Percentiles rank a stretch among this genome's conserved stretches.
Conservation (phyloP, 2,329 filamentous ascomycete species). For the Diaporthe nobilis region DNA sequence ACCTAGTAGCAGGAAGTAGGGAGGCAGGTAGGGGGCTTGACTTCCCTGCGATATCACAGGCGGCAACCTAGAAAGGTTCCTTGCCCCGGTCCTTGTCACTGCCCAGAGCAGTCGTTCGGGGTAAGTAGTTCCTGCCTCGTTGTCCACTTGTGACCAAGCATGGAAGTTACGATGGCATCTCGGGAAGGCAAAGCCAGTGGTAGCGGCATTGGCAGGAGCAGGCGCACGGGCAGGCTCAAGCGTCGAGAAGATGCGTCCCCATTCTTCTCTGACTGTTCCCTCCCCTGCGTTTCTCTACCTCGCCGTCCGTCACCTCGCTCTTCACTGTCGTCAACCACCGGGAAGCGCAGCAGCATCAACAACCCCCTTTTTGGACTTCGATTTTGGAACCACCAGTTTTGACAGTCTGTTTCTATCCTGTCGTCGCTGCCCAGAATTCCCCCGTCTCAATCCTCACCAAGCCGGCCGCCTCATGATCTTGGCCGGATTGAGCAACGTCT, state of each 20-base stretch:
- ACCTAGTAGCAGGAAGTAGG: neutral
- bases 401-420: conserved; percentile 32
- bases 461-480: neutral
- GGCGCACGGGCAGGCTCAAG: neutral
- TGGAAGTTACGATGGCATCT: neutral
- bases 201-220: neutral
- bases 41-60: no score
- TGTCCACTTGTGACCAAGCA: neutral
- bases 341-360: neutral
- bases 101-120: neutral
- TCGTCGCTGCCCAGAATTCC: neutral
- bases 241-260: neutral
- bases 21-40: neutral
- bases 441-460: neutral
- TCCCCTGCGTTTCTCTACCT: neutral
- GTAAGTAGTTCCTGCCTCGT: neutral
- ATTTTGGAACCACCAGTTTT: conserved; percentile 43
- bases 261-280: neutral
- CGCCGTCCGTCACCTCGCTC: conserved; percentile 10
- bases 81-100: neutral
- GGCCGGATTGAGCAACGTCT: conserved; percentile 5
- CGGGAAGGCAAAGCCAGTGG: neutral
- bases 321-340: neutral
- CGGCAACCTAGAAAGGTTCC: neutral
- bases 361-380: conserved; percentile 41